Conservation (phyloP, 192 early-diverging fungal genomes). For the Chytriomyces confervae region DNA sequence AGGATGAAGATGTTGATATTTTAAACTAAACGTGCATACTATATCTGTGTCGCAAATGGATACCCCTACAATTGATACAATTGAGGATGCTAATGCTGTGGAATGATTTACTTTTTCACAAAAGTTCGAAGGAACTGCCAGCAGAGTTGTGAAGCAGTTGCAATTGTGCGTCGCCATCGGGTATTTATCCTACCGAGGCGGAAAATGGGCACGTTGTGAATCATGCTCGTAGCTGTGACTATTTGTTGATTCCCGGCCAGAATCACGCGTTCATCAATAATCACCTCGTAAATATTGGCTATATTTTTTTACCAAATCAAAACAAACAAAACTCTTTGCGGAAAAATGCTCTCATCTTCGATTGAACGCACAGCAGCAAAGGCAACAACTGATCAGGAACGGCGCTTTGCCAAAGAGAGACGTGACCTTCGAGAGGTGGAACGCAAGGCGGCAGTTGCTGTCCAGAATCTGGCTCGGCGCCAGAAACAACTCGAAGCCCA, state of each 20-base stretch:
- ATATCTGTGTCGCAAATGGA: background rate
- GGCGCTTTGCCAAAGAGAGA: slow-evolving; percentile 12
- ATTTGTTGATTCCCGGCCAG: no score
- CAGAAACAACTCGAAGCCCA: slow-evolving; percentile 12
- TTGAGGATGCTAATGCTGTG: no score
- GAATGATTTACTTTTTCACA: no score
- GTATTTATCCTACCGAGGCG: no score
- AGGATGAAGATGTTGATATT: slow-evolving; percentile 29
- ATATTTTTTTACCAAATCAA: background rate
- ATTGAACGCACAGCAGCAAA: background rate
- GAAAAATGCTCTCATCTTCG: background rate
- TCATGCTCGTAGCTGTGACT: no score
- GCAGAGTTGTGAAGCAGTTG: no score
- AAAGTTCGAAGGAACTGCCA: no score
- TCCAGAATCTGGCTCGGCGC: slow-evolving; percentile 9
- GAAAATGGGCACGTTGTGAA: no score
- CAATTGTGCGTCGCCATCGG: no score
- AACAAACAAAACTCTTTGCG: background rate
- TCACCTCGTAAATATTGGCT: no score
- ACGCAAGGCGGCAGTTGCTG: slow-evolving; percentile 16
- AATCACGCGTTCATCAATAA: no score
- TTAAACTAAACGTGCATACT: slow-evolving; percentile 5
- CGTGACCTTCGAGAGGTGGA: slow-evolving; percentile 6
- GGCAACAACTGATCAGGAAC: slow-evolving; percentile 21
- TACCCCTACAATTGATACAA: background rate